Percentiles rank a stretch among this genome's conserved stretches.
Evolutionary conservation across 352 stramenopile genomes (phyloP).

Genomic region (Globisporangium yorkense): DNA sequence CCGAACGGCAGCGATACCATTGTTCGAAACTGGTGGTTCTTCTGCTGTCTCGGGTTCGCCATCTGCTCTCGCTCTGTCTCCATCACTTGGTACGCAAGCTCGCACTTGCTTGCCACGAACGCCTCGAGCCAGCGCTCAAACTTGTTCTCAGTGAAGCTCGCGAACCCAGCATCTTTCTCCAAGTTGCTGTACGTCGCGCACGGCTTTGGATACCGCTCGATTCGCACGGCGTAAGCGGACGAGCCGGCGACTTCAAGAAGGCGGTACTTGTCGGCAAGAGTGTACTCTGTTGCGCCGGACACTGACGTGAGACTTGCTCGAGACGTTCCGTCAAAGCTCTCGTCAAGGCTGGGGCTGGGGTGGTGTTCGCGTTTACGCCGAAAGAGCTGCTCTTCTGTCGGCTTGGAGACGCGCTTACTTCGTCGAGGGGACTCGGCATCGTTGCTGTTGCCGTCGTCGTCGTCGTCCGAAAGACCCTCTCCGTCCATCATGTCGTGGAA

Average conservation of each 20-base stretch:
- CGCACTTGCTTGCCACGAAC: constrained; percentile 52
- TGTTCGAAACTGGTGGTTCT: constrained; percentile 64
- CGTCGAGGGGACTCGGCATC: constrained; percentile 6
- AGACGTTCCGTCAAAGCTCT: constrained; percentile 11
- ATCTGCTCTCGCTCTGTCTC: constrained; percentile 38
- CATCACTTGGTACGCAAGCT: constrained; percentile 39
- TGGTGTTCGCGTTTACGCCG: constrained; percentile 36
- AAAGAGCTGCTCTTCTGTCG: constrained; percentile 59
- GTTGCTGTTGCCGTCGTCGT: constrained; percentile 18
- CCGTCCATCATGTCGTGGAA: constrained; percentile 77
- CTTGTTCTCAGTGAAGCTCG: constrained; percentile 59
- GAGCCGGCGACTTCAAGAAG: constrained; percentile 66
- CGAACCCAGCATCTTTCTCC: constrained; percentile 46
- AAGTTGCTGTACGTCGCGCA: constrained; percentile 62
- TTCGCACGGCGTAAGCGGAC: constrained; percentile 67
- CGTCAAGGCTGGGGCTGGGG: constrained; percentile 39
- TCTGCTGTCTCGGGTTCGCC: constrained; percentile 51
- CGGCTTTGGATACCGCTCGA: constrained; percentile 75
- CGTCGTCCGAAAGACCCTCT: constrained; percentile 51
- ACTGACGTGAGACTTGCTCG: constrained; percentile 55
- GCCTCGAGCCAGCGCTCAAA: constrained; percentile 70
- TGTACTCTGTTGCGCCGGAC: constrained; percentile 47
- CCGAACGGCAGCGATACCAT: constrained; percentile 69
- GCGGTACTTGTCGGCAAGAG: constrained; percentile 62
- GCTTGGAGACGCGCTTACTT: constrained; percentile 15